Conservation (phyloP, 129 eudicot species). For the Chrysanthemum lavandulifolium region DNA sequence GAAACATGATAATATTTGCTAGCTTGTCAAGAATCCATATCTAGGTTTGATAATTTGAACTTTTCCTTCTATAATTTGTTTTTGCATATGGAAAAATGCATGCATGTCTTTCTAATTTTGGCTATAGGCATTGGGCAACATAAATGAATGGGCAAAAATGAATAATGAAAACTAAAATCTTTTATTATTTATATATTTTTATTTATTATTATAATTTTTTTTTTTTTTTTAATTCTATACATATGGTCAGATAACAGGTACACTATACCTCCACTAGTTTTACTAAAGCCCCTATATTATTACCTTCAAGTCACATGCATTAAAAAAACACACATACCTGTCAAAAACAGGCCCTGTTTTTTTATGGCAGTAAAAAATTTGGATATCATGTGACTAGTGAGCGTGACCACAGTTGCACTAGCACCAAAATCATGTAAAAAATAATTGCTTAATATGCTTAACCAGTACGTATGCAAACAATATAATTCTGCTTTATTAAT, state of each 20-base stretch:
- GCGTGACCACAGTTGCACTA: constrained; percentile 38
- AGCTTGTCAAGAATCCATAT: constrained; percentile 1
- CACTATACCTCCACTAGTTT: constrained; percentile 10
- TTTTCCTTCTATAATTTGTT: neutral
- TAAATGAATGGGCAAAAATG: constrained; percentile 10
- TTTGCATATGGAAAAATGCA: neutral
- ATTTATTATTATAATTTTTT: too few relatives aligned
- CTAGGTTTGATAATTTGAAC: neutral
- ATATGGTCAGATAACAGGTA: neutral
- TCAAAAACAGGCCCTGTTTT: constrained; percentile 34
- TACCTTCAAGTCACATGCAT: constrained; percentile 45
- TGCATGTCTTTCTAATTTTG: neutral
- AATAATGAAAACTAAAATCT: neutral
- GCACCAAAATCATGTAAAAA: constrained; percentile 27
- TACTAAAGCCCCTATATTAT: constrained; percentile 17
- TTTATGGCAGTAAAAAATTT: constrained; percentile 29
- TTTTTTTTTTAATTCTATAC: neutral
- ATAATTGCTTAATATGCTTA: constrained; percentile 8
- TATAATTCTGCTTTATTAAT: neutral
- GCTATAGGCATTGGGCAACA: neutral
- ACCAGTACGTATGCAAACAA: neutral
- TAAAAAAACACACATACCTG: constrained; percentile 17
- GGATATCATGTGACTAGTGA: constrained; percentile 22
- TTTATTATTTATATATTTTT: too few relatives aligned
- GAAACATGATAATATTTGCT: neutral